A percentile compares a stretch with the other conserved stretches of the same genome.
Evolutionary conservation across 306 rosid genomes (phyloP).

Genomic region (Castanea mollissima): DNA sequence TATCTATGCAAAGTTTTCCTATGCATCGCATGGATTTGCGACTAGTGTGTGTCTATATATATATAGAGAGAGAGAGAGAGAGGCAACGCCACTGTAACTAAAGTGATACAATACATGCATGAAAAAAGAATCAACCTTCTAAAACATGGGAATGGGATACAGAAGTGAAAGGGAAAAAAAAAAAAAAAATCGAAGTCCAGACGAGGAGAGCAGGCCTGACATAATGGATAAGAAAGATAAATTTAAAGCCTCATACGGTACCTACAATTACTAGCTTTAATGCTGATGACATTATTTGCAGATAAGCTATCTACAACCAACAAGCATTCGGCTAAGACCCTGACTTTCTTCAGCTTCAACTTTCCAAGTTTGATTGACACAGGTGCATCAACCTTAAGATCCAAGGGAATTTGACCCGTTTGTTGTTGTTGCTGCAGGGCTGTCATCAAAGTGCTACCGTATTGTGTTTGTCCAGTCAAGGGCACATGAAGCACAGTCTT

Average conservation of each 20-base stretch:
- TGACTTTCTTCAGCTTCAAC: conserved; percentile 76
- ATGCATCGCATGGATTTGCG: no score
- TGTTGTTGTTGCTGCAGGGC: conserved; percentile 83
- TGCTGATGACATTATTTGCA: conserved; percentile 64
- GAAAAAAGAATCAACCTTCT: not conserved
- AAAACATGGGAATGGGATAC: not conserved
- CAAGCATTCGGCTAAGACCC: conserved; percentile 55
- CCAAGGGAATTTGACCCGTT: conserved; percentile 69
- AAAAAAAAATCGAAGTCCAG: not conserved
- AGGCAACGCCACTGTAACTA: not conserved
- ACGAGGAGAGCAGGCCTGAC: no score
- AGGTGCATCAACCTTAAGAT: conserved; percentile 67
- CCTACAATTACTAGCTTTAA: conserved; percentile 78
- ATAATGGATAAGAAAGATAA: not conserved
- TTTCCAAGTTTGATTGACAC: conserved; percentile 64
- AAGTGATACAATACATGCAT: not conserved
- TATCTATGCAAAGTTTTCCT: no score
- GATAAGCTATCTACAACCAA: conserved; percentile 77
- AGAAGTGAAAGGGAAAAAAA: not conserved
- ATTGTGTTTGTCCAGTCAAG: conserved; percentile 66
- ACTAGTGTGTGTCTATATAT: no score
- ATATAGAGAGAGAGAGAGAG: no score
- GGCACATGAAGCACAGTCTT: conserved; percentile 61
- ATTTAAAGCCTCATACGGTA: conserved; percentile 54
- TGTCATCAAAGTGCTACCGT: conserved; percentile 61